Evolutionary conservation across 106 monocot species (phyloP).

Genomic region (Platanthera zijinensis): DNA sequence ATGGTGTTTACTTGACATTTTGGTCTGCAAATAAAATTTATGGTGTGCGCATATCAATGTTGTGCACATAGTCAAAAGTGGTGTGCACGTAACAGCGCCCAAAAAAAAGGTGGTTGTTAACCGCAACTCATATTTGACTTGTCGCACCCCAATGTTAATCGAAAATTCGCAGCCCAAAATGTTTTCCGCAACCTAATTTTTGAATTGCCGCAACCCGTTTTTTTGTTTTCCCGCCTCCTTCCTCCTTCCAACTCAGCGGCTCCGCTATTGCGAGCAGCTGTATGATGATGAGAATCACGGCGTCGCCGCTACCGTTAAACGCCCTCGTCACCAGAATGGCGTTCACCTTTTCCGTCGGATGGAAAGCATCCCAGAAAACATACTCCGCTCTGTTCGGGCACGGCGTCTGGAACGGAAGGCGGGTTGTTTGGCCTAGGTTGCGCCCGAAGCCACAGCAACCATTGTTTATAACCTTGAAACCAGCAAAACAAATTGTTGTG

Average conservation of each 20-base stretch:
- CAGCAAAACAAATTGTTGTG: conserved; percentile 14
- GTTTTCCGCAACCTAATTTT: no score
- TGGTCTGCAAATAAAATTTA: no score
- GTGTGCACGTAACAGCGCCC: no score
- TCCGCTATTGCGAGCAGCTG: conserved; percentile 37
- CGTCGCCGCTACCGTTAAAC: conserved; percentile 31
- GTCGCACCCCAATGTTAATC: no score
- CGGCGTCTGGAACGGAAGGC: conserved; percentile 65
- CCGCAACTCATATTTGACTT: no score
- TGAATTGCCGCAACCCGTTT: no score
- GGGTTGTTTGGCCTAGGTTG: conserved; percentile 66
- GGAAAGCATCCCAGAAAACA: conserved; percentile 90
- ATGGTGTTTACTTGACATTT: no score
- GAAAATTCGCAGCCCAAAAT: no score
- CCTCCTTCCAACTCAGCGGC: no score
- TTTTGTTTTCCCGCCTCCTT: conserved; percentile 2
- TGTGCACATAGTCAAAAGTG: no score
- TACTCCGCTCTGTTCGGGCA: conserved; percentile 49
- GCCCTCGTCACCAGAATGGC: conserved; percentile 41
- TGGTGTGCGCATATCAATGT: no score
- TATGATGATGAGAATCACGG: conserved; percentile 59
- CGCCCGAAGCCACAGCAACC: conserved; percentile 82
- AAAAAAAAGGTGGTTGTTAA: no score
- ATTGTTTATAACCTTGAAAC: conserved; percentile 53
- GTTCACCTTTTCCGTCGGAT: conserved; percentile 65